Evolutionary conservation across 768 basidiomycete genomes (phyloP).

Genomic region (Leucosporidium yakuticum): DNA sequence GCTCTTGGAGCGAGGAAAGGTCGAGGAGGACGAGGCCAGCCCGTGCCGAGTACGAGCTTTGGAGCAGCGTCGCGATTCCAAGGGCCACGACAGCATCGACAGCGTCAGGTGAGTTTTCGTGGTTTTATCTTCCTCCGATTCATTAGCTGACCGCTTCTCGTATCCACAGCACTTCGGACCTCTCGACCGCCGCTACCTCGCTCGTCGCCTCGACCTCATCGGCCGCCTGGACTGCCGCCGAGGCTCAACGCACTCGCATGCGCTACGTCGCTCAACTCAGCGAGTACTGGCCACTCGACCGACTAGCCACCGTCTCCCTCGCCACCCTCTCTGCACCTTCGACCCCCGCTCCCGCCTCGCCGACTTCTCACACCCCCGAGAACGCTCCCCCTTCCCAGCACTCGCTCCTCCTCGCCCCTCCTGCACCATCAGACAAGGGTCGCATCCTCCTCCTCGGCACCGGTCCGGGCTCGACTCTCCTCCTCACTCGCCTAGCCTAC

Average conservation of each 20-base stretch:
- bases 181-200: background rate
- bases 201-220: background rate
- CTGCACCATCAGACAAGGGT: slow-evolving; percentile 45
- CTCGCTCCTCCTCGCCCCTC: slow-evolving; percentile 14
- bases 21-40: slow-evolving; percentile 1
- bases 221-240: slow-evolving; percentile 14
- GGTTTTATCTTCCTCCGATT: background rate
- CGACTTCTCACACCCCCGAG: slow-evolving; percentile 67
- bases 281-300: slow-evolving; percentile 87
- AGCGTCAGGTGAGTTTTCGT: background rate
- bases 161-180: background rate
- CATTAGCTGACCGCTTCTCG: background rate
- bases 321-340: slow-evolving; percentile 55
- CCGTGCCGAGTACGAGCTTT: background rate
- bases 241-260: slow-evolving; percentile 55
- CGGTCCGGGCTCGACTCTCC: slow-evolving; percentile 87
- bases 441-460: slow-evolving; percentile 87
- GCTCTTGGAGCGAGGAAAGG: slow-evolving; percentile 20
- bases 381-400: slow-evolving; percentile 54
- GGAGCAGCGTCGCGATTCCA: background rate
- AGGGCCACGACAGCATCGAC: background rate
- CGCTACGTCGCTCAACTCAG: slow-evolving; percentile 89
- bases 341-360: slow-evolving; percentile 85
- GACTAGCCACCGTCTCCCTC: slow-evolving; percentile 60
- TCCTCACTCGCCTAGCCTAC: slow-evolving; percentile 83